Base-by-base conservation (phyloP, 1,284 basidiomycete genomes). In the Mycena citricolor region DNA sequence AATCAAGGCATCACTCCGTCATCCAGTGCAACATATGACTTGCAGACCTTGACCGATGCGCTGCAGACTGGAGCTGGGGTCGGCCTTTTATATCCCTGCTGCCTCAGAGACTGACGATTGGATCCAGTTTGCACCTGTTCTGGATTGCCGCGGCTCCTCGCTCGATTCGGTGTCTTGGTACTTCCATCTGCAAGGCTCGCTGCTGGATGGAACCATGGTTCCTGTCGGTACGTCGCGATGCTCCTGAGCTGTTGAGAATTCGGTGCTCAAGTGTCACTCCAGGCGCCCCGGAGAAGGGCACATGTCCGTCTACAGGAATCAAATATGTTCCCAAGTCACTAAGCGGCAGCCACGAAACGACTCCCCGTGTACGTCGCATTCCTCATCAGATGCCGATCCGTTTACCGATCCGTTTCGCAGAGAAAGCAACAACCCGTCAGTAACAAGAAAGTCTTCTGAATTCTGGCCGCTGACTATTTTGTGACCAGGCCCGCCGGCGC, bases 1-100 rank as follows among this genome's bases (percentile, higher is more conserved):
- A 66, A 73, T n/a, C 79, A 74, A 19, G 86, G 84, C 30, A 90
- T 91, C 49, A 77, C 74, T 2, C 90, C 89, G 7, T 75, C 73
- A 19, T 63, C 67, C 2, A 69, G 64, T 42, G 61, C 64, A 54
- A 86, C 81, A 0, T 81, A 80, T 60, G 76, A 74, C 0, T 70
- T 86, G 11, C 66, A 73, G 4, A 60, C 73, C 29, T 62, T 91
- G 34, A 73, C 74, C 17, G 60, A 68, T 21, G 85, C 83, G 0
- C 67, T 90, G 21, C 67, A 75, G 59, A 54, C 63, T 16, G 76
- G 72, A 31, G 75, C 76, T 6, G 79, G 65, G 42, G 47, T 49
- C 19, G 12, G 32, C 8, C 6, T 14, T 2, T 25, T 16, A 8
- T 16, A 14, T 11, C 19, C 10, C 4, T 12, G 6, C 16, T 35